phyloP scores from a whole-genome alignment of 164 flowering plant genomes.

The Buxus sempervirens region DNA sequence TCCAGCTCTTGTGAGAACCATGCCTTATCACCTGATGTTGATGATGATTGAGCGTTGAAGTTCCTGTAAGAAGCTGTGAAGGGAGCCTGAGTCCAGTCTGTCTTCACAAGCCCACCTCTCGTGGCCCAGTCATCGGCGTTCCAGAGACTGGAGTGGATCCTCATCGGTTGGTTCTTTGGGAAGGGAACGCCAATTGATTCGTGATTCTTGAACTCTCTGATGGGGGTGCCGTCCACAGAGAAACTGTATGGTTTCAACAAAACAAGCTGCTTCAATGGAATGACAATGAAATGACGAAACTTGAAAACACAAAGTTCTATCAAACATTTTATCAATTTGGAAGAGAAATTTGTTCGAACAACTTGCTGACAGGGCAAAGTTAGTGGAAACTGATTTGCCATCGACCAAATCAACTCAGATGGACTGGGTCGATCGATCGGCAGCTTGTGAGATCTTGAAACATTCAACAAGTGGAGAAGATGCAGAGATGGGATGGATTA shows the following conservation, averaged over 20 bases:
- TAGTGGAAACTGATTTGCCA: no score
- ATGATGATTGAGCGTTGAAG: constrained; percentile 16
- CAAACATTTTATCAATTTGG: no score
- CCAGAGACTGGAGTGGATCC: constrained; percentile 35
- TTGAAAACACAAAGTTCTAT: no score
- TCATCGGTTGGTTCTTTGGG: constrained; percentile 38
- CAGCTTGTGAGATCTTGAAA: no score
- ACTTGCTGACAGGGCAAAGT: no score
- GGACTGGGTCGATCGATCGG: no score
- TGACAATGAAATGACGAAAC: neutral
- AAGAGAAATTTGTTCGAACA: no score
- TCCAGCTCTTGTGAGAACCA: constrained; percentile 24
- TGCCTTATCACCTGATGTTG: neutral
- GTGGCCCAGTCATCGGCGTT: constrained; percentile 45
- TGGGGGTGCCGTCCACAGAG: constrained; percentile 40
- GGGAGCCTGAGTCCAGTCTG: constrained; percentile 39
- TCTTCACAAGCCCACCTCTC: constrained; percentile 41
- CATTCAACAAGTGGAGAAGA: no score
- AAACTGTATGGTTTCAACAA: constrained; percentile 21
- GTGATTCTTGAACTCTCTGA: constrained; percentile 49
- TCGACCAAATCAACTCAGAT: no score
- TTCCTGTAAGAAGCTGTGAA: constrained; percentile 38
- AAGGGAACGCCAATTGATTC: constrained; percentile 41
- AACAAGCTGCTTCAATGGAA: neutral
- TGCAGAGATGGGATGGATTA: neutral